These are phyloP conservation scores for Paecilomyces dactylethromorphus DNA, from an alignment of 2,329 filamentous ascomycete genomes.

Conservation along the genomic window DNA sequence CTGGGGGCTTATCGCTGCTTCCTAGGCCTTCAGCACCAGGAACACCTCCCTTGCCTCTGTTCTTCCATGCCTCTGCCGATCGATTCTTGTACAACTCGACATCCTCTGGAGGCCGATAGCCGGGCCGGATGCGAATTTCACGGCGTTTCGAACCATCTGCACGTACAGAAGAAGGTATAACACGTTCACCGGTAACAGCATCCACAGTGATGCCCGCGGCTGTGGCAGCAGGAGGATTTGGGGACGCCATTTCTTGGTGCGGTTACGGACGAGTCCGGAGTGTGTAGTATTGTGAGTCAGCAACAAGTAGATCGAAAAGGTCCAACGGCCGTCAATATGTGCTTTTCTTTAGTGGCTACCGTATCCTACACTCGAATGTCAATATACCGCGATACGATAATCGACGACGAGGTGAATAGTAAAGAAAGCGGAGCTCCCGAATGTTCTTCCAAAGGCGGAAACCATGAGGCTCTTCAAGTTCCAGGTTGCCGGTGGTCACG, in stretches of 20 bases:
- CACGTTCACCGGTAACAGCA: slow-evolving; percentile 67
- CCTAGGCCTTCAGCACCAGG: slow-evolving; percentile 60
- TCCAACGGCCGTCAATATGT: background rate
- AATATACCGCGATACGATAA: background rate
- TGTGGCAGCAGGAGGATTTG: slow-evolving; percentile 33
- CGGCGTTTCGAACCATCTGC: slow-evolving; percentile 87
- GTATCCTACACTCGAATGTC: background rate
- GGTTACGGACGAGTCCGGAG: background rate
- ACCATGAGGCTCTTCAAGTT: slow-evolving; percentile 16
- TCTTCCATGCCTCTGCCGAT: slow-evolving; percentile 78
- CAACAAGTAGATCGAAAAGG: background rate
- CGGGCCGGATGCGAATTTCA: slow-evolving; percentile 88
- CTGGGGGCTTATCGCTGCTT: slow-evolving; percentile 12
- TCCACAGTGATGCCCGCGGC: slow-evolving; percentile 69
- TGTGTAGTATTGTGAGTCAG: background rate
- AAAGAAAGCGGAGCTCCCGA: background rate
- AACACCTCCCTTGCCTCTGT: slow-evolving; percentile 61
- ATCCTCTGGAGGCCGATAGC: slow-evolving; percentile 90
- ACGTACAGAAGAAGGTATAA: slow-evolving; percentile 81
- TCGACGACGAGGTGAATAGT: background rate
- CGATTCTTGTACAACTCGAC: slow-evolving; percentile 94
- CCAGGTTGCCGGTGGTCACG: background rate
- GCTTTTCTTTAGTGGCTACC: background rate
- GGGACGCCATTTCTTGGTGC: slow-evolving; percentile 42
- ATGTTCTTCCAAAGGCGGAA: slow-evolving; percentile 7